Evolutionary conservation across 768 basidiomycete species (phyloP), one percentile per base, ranked within the genome.

Genomic region (Leccinum longicurvipes): DNA sequence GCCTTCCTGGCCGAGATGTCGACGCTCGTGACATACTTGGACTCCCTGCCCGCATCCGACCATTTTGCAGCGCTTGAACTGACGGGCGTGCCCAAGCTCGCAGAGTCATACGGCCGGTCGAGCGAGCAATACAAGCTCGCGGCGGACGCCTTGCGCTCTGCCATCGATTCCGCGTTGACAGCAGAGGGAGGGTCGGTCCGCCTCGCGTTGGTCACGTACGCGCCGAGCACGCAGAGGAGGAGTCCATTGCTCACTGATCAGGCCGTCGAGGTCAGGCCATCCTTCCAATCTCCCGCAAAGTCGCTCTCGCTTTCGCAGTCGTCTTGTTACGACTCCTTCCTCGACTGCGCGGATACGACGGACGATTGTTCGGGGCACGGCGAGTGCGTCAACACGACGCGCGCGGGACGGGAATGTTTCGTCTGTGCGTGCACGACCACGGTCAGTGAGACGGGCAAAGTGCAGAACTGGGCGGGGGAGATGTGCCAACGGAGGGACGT

Each of bases 401-500:
- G 83, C 60, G 80, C 82, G 4, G 88, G 86, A 12, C 71, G 70
- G 58, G 71, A 73, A 1, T 84, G 83, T 62, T 84, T 74, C 53
- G 69, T 73, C 0, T 82, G 82, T 57, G 67, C 72, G 3, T 83
- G 80, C 58, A 51, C 58, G 1, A 74, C 71, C 25, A 85, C 82
- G 10, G 79, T 78, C 47, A 73, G 79, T 53, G 77, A 77, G 10
- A 70, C 75, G 24, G 79, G 83, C n/a, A 68, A 83, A 67, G 82
- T 78, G 4, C 80, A 85, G 58, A 72, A 70, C 29, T 93, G 91
- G 91, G 90, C 80, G 1, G 91, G 91, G 5, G 78, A 80, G 51
- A 81, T 76, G 59, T 93, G 91, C 61, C 84, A 92, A 75, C 80
- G 84, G 60, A 84, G 83, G 71, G 91, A 93, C 65, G 73, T 93